Evolutionary conservation across 2,329 filamentous ascomycete genomes (phyloP), one percentile per base, ranked within the genome.

Genomic region (Fusarium phyllophilum): DNA sequence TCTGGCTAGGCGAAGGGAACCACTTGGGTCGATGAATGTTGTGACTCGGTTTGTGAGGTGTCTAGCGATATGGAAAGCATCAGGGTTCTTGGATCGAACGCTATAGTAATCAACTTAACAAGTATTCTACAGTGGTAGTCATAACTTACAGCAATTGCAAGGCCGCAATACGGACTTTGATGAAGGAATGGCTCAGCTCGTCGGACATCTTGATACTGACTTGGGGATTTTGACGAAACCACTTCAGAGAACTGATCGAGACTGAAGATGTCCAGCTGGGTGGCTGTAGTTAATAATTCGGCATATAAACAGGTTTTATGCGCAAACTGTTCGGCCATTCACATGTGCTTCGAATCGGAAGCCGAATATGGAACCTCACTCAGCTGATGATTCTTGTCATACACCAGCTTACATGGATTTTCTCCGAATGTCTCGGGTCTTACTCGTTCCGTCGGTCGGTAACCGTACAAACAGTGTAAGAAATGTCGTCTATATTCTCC

Each of bases 161-260:
- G 34, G 86, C 82, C 34, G 85, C 85, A 68, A 88, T 84, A 70
- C 86, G 85, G 68, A 88, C 81, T 58, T 85, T 84, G 63, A 83
- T 81, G 41, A 88, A 77, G 42, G 84, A 80, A 41, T 80, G 76
- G 70, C 85, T 83, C 45, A 87, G 78, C 52, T 86, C 83, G 46
- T 84, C 80, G 44, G 82, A 80, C 80, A 83, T 83, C 51, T 66
- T 77, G 73, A 54, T 26, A 31, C 8, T 29, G 20, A 7, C n/a
- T 7, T 18, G 26, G 18, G 7, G 29, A 10, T 44, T 22, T n/a
- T 11, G 15, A 24, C 5, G 22, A 22, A n/a, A 10, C 29, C 22
- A 22, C 39, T 45, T 7, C 14, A 7, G 36, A 62, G 44, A 9
- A 33, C 14, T 20, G 44, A 18, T 1, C 22, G 12, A 62, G 20